These are phyloP conservation scores for Cryphonectria carpinicola DNA, from an alignment of 2,329 filamentous ascomycete species.

Conservation along the genomic window DNA sequence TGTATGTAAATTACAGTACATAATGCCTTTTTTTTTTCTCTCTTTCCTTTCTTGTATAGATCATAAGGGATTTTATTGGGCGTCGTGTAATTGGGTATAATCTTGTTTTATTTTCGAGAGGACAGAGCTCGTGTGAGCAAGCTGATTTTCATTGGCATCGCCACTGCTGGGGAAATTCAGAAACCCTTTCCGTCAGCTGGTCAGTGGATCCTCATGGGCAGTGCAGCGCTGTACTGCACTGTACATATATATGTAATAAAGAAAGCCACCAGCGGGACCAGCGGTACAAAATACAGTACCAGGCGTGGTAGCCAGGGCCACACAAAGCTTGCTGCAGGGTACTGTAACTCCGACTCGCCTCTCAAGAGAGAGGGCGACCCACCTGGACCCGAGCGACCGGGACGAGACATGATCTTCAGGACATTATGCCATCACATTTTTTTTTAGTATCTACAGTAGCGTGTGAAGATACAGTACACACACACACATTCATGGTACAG, in stretches of 20 bases:
- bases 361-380: not conserved
- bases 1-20: not conserved
- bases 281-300: no score
- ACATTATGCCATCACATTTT: not conserved
- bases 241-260: no score
- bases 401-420: not conserved
- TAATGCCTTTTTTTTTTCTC: no score
- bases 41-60: no score
- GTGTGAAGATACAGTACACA: not conserved
- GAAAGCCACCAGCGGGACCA: no score
- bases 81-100: not conserved
- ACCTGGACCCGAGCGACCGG: constrained; percentile 2
- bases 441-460: not conserved
- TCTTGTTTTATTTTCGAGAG: not conserved
- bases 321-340: not conserved
- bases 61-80: not conserved
- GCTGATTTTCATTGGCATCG: constrained; percentile 8
- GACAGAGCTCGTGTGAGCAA: not conserved
- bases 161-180: not conserved
- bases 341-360: not conserved
- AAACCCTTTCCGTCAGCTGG: not conserved
- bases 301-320: not conserved
- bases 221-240: not conserved
- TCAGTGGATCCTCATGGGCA: not conserved
- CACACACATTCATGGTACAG: not conserved